These are phyloP conservation scores for Alternaria consortialis DNA, from an alignment of 2,329 filamentous ascomycete species.

Conservation along the genomic window DNA sequence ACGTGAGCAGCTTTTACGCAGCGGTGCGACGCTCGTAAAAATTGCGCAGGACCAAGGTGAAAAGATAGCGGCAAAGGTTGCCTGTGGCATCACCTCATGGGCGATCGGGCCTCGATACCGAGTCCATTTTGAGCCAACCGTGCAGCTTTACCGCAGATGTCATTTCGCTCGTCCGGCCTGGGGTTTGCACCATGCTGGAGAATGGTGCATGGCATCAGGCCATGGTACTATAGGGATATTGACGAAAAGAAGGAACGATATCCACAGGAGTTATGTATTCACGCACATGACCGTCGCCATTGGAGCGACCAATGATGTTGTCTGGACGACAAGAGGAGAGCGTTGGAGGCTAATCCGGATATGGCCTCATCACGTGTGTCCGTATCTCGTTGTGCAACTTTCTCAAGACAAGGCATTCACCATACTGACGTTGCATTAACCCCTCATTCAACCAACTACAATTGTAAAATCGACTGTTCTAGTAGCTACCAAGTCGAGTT, in stretches of 20 bases:
- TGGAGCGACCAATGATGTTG: background rate
- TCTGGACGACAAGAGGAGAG: background rate
- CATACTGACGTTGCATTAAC: background rate
- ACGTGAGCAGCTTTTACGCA: slow-evolving; percentile 19
- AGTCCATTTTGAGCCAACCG: slow-evolving; percentile 18
- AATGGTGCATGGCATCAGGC: slow-evolving; percentile 1
- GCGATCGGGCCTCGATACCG: slow-evolving; percentile 15
- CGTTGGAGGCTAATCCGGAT: slow-evolving; percentile 1
- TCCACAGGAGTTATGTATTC: background rate
- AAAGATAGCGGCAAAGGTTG: slow-evolving; percentile 6
- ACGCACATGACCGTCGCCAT: slow-evolving; percentile 3
- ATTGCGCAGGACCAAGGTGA: background rate
- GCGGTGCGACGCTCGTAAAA: slow-evolving; percentile 3
- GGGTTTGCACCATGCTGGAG: slow-evolving; percentile 14
- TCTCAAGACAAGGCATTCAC: background rate
- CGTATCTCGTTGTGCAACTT: background rate
- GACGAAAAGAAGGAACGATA: background rate
- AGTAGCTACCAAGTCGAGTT: background rate
- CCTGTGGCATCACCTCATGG: slow-evolving; percentile 12
- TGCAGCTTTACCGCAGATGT: slow-evolving; percentile 20
- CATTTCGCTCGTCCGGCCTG: slow-evolving; percentile 11
- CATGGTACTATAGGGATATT: background rate
- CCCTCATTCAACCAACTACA: background rate
- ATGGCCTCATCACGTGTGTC: background rate
- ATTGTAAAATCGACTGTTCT: background rate